Conservation (phyloP, 208 protist genomes). For the Acanthamoeba quina region DNA sequence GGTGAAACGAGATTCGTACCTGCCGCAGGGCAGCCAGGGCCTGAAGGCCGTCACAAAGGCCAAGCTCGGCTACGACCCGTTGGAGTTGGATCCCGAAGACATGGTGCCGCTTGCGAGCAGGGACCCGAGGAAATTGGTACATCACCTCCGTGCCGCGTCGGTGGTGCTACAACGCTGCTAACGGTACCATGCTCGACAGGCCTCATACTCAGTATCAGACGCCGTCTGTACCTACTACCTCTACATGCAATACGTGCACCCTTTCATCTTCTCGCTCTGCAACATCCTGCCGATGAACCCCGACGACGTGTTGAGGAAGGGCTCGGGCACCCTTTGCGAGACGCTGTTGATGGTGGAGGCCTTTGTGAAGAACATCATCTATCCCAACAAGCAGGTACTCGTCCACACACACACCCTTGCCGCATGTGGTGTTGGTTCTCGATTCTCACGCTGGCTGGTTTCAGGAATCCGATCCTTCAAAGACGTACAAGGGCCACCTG, state of each 20-base stretch:
- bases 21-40: slow-evolving; percentile 98
- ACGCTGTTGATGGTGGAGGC: slow-evolving; percentile 98
- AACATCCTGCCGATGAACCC: slow-evolving; percentile 99
- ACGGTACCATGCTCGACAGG: slow-evolving; percentile 75
- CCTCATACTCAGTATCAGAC: slow-evolving; percentile 99
- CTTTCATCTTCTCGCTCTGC: slow-evolving; percentile 99
- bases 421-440: neutral
- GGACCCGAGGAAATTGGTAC: slow-evolving; percentile 56
- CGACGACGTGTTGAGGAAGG: slow-evolving; percentile 98
- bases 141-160: neutral
- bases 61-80: slow-evolving; percentile 99
- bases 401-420: neutral
- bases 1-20: slow-evolving; percentile 99
- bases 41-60: slow-evolving; percentile 97
- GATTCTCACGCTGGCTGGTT: neutral
- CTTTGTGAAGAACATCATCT: slow-evolving; percentile 98
- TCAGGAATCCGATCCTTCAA: slow-evolving; percentile 80
- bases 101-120: slow-evolving; percentile 96
- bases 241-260: slow-evolving; percentile 99
- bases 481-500: slow-evolving; percentile 98
- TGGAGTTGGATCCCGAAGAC: slow-evolving; percentile 99
- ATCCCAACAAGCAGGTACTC: slow-evolving; percentile 98
- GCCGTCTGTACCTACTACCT: slow-evolving; percentile 99
- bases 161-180: neutral
- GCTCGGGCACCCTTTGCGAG: slow-evolving; percentile 99